phyloP scores from a whole-genome alignment of 768 basidiomycete species.

The Hygrocybe coccinea region DNA sequence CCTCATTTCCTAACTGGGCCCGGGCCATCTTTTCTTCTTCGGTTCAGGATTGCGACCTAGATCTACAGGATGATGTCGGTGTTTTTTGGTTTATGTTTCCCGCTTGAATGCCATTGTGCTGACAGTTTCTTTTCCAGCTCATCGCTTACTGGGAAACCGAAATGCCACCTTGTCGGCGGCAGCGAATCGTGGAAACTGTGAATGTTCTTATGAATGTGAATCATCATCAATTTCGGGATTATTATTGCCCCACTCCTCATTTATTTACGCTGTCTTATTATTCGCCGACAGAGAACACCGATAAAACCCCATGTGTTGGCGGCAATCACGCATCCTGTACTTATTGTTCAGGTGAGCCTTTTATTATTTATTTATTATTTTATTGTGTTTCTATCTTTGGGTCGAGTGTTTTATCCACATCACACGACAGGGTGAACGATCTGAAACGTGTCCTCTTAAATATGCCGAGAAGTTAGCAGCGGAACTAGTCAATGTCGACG shows the following conservation, averaged over 20 bases:
- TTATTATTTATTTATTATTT: background rate
- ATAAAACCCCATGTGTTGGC: conserved; percentile 45
- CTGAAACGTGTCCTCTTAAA: conserved; percentile 47
- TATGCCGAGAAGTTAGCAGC: conserved; percentile 53
- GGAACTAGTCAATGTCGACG: conserved; percentile 44
- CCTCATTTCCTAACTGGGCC: no score
- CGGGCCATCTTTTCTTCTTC: no score
- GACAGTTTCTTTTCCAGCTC: conserved; percentile 37
- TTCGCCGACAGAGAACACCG: conserved; percentile 46
- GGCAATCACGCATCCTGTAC: conserved; percentile 56
- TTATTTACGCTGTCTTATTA: background rate
- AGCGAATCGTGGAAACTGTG: conserved; percentile 47
- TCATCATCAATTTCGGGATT: background rate
- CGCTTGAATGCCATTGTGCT: background rate
- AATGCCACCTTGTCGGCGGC: conserved; percentile 51
- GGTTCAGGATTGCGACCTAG: conserved; percentile 46
- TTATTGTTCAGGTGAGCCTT: conserved; percentile 61
- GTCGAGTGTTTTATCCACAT: background rate
- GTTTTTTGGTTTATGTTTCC: background rate
- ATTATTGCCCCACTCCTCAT: no score
- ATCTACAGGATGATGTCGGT: conserved; percentile 63
- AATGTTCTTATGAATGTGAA: conserved; percentile 58
- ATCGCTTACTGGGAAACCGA: conserved; percentile 59
- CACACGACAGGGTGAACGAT: conserved; percentile 53
- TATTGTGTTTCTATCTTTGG: background rate